Evolutionary conservation across 2,329 filamentous ascomycete genomes (phyloP).

Genomic region (Phaeosphaeria sp.): DNA sequence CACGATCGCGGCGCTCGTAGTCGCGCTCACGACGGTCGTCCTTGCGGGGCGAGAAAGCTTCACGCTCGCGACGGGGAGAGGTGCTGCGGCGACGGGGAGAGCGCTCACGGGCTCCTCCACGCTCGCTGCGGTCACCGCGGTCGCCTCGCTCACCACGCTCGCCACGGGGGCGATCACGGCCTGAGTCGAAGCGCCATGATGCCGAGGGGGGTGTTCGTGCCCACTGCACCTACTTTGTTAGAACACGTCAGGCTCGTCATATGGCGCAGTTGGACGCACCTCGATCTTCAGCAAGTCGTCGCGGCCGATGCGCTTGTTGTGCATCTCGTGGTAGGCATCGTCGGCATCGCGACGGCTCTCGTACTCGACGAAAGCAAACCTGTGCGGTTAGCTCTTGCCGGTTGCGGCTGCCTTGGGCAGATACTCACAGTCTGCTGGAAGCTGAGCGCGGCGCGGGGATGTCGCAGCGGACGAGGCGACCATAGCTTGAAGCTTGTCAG

Average conservation of each 20-base stretch:
- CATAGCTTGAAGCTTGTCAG: conserved; percentile 75
- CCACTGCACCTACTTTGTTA: conserved; percentile 69
- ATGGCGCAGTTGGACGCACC: conserved; percentile 59
- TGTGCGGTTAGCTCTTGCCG: conserved; percentile 55
- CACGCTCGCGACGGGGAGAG: conserved; percentile 63
- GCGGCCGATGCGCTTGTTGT: conserved; percentile 96
- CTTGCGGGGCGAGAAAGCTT: conserved; percentile 82
- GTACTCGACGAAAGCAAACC: conserved; percentile 99
- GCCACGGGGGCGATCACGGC: conserved; percentile 50
- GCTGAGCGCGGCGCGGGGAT: conserved; percentile 95
- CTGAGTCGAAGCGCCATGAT: conserved; percentile 97
- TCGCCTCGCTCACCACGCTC: conserved; percentile 68
- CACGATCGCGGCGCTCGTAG: conserved; percentile 72
- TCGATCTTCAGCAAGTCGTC: conserved; percentile 98
- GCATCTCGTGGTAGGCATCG: conserved; percentile 99
- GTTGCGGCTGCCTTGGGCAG: not conserved
- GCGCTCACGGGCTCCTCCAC: conserved; percentile 67
- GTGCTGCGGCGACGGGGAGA: conserved; percentile 56
- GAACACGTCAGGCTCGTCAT: conserved; percentile 1
- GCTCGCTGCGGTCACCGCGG: conserved; percentile 69
- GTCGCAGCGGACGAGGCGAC: conserved; percentile 95
- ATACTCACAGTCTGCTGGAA: conserved; percentile 89
- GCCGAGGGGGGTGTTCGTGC: conserved; percentile 96
- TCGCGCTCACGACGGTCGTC: conserved; percentile 71
- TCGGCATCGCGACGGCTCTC: conserved; percentile 98